phyloP scores from a whole-genome alignment of 257 asterid genomes.

The Gynochthodes officinalis region DNA sequence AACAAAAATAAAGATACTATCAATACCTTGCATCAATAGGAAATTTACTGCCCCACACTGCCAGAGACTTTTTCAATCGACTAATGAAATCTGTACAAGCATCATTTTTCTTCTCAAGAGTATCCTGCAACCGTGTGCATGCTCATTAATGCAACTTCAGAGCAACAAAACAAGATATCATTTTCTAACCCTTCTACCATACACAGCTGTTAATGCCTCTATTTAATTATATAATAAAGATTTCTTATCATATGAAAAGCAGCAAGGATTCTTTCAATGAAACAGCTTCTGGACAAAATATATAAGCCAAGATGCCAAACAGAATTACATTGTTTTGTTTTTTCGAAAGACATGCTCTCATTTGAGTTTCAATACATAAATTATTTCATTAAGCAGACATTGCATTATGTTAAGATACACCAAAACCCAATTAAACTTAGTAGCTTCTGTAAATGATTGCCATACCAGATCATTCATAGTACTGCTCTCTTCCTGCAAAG shows the following conservation, averaged over 20 bases:
- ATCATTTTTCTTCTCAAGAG: slow-evolving; percentile 62
- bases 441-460: slow-evolving; percentile 14
- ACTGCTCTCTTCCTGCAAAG: slow-evolving; percentile 60
- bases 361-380: background rate
- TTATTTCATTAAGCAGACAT: background rate
- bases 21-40: slow-evolving; percentile 77
- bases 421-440: slow-evolving; percentile 6
- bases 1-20: background rate
- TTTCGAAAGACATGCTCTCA: background rate
- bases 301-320: background rate
- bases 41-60: slow-evolving; percentile 65
- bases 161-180: background rate
- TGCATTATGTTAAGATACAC: background rate
- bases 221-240: background rate
- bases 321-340: background rate
- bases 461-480: slow-evolving; percentile 62
- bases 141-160: slow-evolving; percentile 18
- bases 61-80: slow-evolving; percentile 71
- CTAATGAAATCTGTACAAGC: slow-evolving; percentile 61
- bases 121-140: slow-evolving; percentile 48
- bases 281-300: background rate
- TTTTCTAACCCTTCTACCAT: background rate
- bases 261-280: background rate
- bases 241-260: background rate
- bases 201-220: background rate